These are phyloP conservation scores for Cyberlindnera bimundalis DNA, from an alignment of 805 yeast species.

Conservation along the genomic window DNA sequence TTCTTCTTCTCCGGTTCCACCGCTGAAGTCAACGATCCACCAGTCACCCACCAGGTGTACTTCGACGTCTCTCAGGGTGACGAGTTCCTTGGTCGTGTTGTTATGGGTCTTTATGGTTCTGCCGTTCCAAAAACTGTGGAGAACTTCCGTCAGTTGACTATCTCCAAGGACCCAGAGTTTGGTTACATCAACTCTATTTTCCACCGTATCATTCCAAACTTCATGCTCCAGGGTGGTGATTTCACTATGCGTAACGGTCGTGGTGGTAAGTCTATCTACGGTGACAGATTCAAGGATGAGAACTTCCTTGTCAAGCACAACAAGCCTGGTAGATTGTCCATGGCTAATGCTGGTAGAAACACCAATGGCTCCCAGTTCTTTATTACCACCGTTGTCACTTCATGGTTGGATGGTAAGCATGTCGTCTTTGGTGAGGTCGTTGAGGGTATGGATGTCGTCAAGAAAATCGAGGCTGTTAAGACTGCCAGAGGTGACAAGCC, in stretches of 20 bases:
- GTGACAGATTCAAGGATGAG: constrained; percentile 64
- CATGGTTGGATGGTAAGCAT: constrained; percentile 92
- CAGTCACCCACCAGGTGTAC: constrained; percentile 72
- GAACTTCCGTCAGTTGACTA: constrained; percentile 77
- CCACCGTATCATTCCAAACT: constrained; percentile 69
- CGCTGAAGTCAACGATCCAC: constrained; percentile 29
- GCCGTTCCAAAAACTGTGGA: constrained; percentile 86
- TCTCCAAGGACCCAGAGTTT: constrained; percentile 68
- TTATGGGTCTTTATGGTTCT: constrained; percentile 82
- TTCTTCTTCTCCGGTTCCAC: constrained; percentile 16
- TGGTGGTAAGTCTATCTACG: constrained; percentile 75
- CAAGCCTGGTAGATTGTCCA: constrained; percentile 64
- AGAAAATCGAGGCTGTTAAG: constrained; percentile 67
- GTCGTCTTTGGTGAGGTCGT: constrained; percentile 96
- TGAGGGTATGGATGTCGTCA: constrained; percentile 81
- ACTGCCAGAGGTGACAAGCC: constrained; percentile 76
- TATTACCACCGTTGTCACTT: constrained; percentile 85
- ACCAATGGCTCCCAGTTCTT: constrained; percentile 95
- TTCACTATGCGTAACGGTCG: constrained; percentile 66
- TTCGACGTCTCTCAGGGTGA: constrained; percentile 85
- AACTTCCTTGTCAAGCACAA: constrained; percentile 66
- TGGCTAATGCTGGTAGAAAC: constrained; percentile 78
- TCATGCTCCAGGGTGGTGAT: constrained; percentile 83
- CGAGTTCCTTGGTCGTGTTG: constrained; percentile 71
- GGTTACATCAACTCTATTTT: constrained; percentile 61